Percentiles rank a stretch among this genome's conserved stretches.
phyloP scores from a whole-genome alignment of 495 filamentous ascomycete species.

The Tetracladium setigerum region DNA sequence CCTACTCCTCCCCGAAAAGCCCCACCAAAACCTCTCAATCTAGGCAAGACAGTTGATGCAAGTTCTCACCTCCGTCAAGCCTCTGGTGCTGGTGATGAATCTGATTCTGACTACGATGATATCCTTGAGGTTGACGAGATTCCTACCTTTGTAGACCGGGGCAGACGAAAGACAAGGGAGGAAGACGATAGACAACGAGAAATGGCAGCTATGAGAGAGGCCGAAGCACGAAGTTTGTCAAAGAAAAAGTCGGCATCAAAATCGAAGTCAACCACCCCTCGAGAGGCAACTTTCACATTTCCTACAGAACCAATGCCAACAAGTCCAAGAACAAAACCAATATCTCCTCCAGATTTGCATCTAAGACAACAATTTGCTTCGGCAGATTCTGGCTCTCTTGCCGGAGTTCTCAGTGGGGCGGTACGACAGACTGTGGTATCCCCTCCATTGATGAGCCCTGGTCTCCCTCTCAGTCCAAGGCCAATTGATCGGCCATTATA shows the following conservation, averaged over 20 bases:
- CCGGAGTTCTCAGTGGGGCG: slow-evolving; percentile 36
- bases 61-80: slow-evolving; percentile 36
- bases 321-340: slow-evolving; percentile 15
- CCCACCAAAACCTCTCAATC: slow-evolving; percentile 76
- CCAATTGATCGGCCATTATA: slow-evolving; percentile 67
- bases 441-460: slow-evolving; percentile 69
- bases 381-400: slow-evolving; percentile 31
- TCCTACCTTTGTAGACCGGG: slow-evolving; percentile 50
- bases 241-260: slow-evolving; percentile 50
- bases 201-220: slow-evolving; percentile 52
- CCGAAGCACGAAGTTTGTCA: slow-evolving; percentile 55
- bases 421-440: slow-evolving; percentile 24
- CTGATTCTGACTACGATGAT: slow-evolving; percentile 81
- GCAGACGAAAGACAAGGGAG: slow-evolving; percentile 78
- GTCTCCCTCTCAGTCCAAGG: slow-evolving; percentile 80
- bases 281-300: slow-evolving; percentile 6
- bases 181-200: slow-evolving; percentile 81
- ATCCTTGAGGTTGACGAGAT: slow-evolving; percentile 58
- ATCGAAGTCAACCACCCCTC: slow-evolving; percentile 19
- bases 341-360: slow-evolving; percentile 17
- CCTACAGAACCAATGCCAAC: slow-evolving; percentile 12
- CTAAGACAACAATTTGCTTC: slow-evolving; percentile 13
- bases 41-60: slow-evolving; percentile 39
- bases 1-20: slow-evolving; percentile 64
- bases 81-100: slow-evolving; percentile 48